phyloP scores from a whole-genome alignment of 768 basidiomycete genomes.

The Phylloporus sp. region DNA sequence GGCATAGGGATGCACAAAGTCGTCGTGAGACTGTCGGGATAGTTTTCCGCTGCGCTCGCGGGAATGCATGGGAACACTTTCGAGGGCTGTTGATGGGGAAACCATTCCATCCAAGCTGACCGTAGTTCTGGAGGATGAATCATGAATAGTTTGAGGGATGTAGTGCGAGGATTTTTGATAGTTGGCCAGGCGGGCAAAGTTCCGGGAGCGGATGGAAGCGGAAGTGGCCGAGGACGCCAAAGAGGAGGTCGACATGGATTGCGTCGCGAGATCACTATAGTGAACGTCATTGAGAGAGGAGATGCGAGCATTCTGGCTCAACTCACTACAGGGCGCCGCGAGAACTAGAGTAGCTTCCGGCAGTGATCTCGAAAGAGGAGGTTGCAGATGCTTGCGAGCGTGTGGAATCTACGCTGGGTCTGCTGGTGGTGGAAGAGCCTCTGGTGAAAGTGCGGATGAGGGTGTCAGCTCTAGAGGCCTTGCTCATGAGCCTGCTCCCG shows the following conservation, averaged over 20 bases:
- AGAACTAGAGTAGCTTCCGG: constrained; percentile 45
- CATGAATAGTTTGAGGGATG: constrained; percentile 4
- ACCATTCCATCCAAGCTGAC: constrained; percentile 8
- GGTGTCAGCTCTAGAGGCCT: constrained; percentile 30
- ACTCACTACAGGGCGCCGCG: constrained; percentile 60
- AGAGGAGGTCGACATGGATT: constrained; percentile 55
- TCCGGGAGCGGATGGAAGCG: constrained; percentile 33
- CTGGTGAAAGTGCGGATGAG: constrained; percentile 45
- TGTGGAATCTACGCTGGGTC: constrained; percentile 64
- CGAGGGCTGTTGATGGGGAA: background rate
- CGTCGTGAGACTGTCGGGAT: constrained; percentile 26
- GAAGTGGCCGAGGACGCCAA: constrained; percentile 30
- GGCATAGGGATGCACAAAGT: constrained; percentile 68
- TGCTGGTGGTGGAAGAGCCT: constrained; percentile 37
- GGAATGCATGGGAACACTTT: constrained; percentile 1
- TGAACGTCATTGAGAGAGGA: constrained; percentile 2
- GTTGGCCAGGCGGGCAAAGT: constrained; percentile 32
- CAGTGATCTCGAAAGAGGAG: constrained; percentile 54
- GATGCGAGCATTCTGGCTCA: background rate
- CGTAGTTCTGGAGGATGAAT: constrained; percentile 5
- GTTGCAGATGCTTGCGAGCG: constrained; percentile 49
- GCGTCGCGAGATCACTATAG: constrained; percentile 53
- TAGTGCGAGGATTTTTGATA: constrained; percentile 6
- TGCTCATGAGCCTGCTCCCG: constrained; percentile 28
- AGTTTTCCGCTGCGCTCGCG: constrained; percentile 13